These are phyloP conservation scores for Dendrocalamus sinicus DNA, from an alignment of 176 grass and related monocot genomes.

Conservation along the genomic window DNA sequence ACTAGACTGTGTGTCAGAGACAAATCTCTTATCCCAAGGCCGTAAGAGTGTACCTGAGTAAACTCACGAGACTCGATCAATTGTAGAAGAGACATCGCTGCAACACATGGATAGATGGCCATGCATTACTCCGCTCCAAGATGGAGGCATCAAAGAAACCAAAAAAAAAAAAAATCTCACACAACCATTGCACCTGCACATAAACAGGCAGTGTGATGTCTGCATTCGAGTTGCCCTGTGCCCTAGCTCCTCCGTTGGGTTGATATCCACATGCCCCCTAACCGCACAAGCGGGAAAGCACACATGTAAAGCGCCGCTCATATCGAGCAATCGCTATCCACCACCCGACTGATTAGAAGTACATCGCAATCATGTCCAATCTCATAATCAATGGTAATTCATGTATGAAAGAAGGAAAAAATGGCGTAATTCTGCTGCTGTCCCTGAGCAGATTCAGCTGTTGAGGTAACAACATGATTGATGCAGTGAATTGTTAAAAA, in stretches of 20 bases:
- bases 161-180: not conserved
- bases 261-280: not conserved
- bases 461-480: constrained; percentile 45
- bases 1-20: constrained; percentile 20
- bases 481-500: constrained; percentile 9
- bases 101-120: not conserved
- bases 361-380: constrained; percentile 10
- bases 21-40: constrained; percentile 33
- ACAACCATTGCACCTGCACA: not conserved
- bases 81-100: not conserved
- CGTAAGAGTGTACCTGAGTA: constrained; percentile 21
- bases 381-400: constrained; percentile 12
- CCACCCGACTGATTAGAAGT: constrained; percentile 25
- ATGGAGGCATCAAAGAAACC: not conserved
- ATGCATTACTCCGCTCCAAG: not conserved
- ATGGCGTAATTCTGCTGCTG: not conserved
- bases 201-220: not conserved
- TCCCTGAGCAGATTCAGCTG: constrained; percentile 33
- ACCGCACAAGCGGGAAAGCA: not conserved
- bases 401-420: constrained; percentile 27
- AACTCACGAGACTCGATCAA: constrained; percentile 29
- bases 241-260: not conserved
- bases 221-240: not conserved
- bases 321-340: constrained; percentile 1
- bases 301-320: not conserved